Evolutionary conservation across 2,329 filamentous ascomycete genomes (phyloP), one percentile per base, ranked within the genome.

Genomic region (Fonsecaea multimorphosa): DNA sequence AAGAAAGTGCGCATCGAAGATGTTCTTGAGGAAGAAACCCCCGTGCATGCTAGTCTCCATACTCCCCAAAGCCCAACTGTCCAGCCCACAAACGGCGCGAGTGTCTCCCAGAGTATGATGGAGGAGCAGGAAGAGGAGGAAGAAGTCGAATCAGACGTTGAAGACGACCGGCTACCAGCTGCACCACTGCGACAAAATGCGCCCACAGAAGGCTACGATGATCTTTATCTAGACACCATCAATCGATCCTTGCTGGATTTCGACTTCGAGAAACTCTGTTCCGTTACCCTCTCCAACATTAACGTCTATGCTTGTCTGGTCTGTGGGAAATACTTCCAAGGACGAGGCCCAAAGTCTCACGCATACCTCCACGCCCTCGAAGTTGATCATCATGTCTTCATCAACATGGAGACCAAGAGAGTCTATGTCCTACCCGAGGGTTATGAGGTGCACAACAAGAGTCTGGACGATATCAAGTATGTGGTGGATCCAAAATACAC

Each of bases 191-290:
- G 92, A 70, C 93, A 97, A 77, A 83, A 84, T 57, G 91, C 90
- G 52, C 93, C 94, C 16, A 87, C 91, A 36, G 91, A 91, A 76
- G 94, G 94, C 68, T 99, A 97, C 81, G 89, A 91, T 74, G 94
- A 99, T 77, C 88, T 99, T 31, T 99, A 99, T 78, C 91, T 99
- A 72, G 95, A 99, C 82, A 98, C 95, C 12, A 96, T 99, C 79
- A 89, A 97, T 78, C 91, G 95, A 74, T 88, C 89, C 75, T 89
- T 97, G 54, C 88, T 98, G 63, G 95, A 99, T 79, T 98, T 98
- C 76, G 95, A 99, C 79, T 99, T 99, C 77, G 95, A 99, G 77
- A 99, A 99, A 83, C 87, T 97, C 12, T 99, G 95, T 81, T 98
- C 94, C 27, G 86, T 99, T 71, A 96, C 92, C 36, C 85, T 99